Evolutionary conservation across 352 stramenopile genomes (phyloP), one percentile per base, ranked within the genome.

Genomic region (Peronospora farinosa): DNA sequence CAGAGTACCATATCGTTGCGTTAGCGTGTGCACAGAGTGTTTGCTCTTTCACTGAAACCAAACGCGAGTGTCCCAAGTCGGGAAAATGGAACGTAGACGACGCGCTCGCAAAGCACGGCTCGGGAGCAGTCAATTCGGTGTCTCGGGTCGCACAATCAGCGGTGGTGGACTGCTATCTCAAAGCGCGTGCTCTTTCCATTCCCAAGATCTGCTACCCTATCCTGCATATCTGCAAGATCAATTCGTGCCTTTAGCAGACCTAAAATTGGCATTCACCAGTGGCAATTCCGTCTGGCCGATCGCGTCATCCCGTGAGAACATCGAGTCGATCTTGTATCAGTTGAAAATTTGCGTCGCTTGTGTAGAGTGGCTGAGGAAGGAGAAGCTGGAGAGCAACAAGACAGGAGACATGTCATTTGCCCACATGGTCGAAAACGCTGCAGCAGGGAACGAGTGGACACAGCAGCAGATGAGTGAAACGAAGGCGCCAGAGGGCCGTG

Each of bases 321-420:
- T 51, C 44, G 40, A 47, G 40, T 40, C 49, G 46, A 51, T 51
- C 58, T 53, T 54, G 54, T 63, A 56, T 69, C 72, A 83, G 66
- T 83, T 74, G 66, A 78, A 74, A 57, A 83, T 83, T 69, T 83
- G 59, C 72, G 49, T 49, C 48, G 52, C 60, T 49, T 52, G 39
- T 49, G 54, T 39, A 35, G 74, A 65, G 44, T 56, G 47, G 19
- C 21, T n/a, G 27, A 31, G 8, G 28, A 37, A 51, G 53, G 12
- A 10, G 30, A n/a, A 45, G 28, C 23, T 25, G 38, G 16, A 42
- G 51, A 33, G 38, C 16, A 38, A 51, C 16, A 23, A 41, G 32
- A 21, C 13, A 15, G 30, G 16, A 44, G 45, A 44, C 33, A 31
- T 75, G 62, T 69, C 63, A 6, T 75, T 67, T 43, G 66, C 51